Evolutionary conservation across 805 yeast genomes (phyloP).

Genomic region (Tetrapisispora fleetii): DNA sequence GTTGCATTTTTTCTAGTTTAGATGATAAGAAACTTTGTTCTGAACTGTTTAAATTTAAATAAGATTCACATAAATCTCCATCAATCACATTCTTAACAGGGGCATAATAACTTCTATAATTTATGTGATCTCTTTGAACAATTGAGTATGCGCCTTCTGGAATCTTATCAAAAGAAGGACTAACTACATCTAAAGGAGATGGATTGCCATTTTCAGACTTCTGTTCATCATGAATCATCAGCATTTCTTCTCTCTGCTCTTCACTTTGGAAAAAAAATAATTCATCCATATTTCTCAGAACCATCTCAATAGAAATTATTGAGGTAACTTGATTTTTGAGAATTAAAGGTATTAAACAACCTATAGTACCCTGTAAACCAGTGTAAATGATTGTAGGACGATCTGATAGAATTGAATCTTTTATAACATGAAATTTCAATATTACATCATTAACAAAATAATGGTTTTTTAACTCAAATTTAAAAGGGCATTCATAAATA

Average conservation of each 20-base stretch:
- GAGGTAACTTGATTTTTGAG: constrained; percentile 53
- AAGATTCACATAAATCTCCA: constrained; percentile 76
- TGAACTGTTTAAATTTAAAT: constrained; percentile 17
- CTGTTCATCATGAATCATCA: constrained; percentile 2
- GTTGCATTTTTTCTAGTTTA: constrained; percentile 28
- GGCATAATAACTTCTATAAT: constrained; percentile 69
- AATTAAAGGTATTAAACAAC: constrained; percentile 58
- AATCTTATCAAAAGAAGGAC: neutral
- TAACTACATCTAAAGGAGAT: neutral
- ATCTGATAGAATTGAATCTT: constrained; percentile 33
- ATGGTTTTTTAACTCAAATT: constrained; percentile 44
- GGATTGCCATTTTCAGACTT: constrained; percentile 2
- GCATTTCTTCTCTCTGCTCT: constrained; percentile 10
- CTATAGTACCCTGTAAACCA: constrained; percentile 77
- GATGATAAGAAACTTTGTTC: constrained; percentile 24
- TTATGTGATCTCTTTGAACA: constrained; percentile 58
- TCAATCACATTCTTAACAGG: constrained; percentile 72
- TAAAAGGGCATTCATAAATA: constrained; percentile 32
- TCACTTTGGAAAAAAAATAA: constrained; percentile 8
- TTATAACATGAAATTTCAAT: constrained; percentile 43
- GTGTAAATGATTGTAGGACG: constrained; percentile 56
- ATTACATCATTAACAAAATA: constrained; percentile 64
- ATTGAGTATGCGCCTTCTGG: constrained; percentile 29
- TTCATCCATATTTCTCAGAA: constrained; percentile 28
- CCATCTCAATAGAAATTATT: constrained; percentile 44